Evolutionary conservation across 371 early-diverging fungal species (phyloP).

Genomic region (Zychaea mexicana): DNA sequence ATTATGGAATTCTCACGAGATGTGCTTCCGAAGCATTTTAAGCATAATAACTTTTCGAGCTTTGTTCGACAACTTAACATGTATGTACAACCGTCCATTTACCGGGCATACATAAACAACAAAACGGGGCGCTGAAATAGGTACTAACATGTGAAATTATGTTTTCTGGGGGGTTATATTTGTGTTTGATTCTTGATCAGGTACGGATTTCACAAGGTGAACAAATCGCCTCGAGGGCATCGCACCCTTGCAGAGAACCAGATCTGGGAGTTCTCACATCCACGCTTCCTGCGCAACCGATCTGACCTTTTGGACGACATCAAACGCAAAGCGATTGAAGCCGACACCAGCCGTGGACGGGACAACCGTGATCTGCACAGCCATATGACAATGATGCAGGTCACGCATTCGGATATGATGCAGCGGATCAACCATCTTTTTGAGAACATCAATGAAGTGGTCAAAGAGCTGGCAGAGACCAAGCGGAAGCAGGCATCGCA

Average conservation of each 20-base stretch:
- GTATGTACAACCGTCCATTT: slow-evolving; percentile 51
- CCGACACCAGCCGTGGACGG: slow-evolving; percentile 66
- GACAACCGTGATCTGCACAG: slow-evolving; percentile 74
- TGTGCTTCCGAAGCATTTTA: slow-evolving; percentile 84
- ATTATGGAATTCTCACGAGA: slow-evolving; percentile 81
- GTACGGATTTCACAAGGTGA: slow-evolving; percentile 91
- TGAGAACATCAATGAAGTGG: slow-evolving; percentile 69
- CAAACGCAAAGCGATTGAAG: slow-evolving; percentile 85
- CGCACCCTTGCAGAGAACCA: slow-evolving; percentile 84
- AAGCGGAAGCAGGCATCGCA: slow-evolving; percentile 67
- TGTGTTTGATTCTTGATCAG: slow-evolving; percentile 29
- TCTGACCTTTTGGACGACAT: slow-evolving; percentile 85
- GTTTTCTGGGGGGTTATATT: too few relatives aligned
- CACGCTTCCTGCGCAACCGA: slow-evolving; percentile 78
- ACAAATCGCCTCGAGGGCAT: slow-evolving; percentile 84
- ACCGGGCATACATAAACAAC: too few relatives aligned
- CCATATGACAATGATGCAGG: slow-evolving; percentile 77
- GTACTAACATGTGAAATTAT: background rate
- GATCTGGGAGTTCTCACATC: slow-evolving; percentile 93
- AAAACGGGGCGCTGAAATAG: too few relatives aligned
- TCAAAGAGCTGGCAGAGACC: slow-evolving; percentile 73
- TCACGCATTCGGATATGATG: slow-evolving; percentile 74
- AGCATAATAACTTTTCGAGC: slow-evolving; percentile 87
- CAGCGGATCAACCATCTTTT: slow-evolving; percentile 73
- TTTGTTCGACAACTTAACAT: slow-evolving; percentile 91